These are phyloP conservation scores for Ophiostoma sp. DNA, from an alignment of 2,329 filamentous ascomycete species.

Conservation along the genomic window DNA sequence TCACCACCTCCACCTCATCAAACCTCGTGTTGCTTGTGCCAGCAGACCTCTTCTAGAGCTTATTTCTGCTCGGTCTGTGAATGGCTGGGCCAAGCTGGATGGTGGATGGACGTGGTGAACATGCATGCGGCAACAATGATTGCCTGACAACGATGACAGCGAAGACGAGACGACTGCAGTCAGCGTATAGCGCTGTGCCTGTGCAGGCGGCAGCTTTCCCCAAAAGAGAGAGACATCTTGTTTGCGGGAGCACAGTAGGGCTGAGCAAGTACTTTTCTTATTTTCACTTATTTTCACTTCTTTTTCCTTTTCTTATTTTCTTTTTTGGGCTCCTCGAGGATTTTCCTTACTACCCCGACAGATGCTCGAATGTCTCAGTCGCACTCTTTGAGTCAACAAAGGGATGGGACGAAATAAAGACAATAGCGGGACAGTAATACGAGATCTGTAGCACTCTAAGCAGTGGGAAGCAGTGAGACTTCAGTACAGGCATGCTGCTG, in stretches of 20 bases:
- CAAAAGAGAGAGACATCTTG: conserved; percentile 12
- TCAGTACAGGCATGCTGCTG: not conserved
- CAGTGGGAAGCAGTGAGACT: not conserved
- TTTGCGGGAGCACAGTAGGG: conserved; percentile 18
- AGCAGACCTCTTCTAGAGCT: not conserved
- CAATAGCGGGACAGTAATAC: conserved; percentile 8
- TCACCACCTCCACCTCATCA: not conserved
- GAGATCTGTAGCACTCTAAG: not conserved
- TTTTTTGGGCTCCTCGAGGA: no score
- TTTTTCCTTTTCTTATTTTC: no score
- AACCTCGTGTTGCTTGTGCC: not conserved
- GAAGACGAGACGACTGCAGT: not conserved
- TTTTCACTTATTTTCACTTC: no score
- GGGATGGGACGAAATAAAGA: not conserved
- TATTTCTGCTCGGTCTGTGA: not conserved
- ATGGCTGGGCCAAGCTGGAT: not conserved
- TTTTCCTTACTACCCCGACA: no score
- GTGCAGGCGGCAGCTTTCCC: not conserved
- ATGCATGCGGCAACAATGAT: not conserved
- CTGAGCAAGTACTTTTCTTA: conserved; percentile 15
- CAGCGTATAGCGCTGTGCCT: not conserved
- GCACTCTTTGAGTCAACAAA: not conserved
- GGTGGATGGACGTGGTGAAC: not conserved
- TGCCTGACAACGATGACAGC: not conserved
- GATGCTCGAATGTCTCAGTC: not conserved